Conservation (phyloP, 768 basidiomycete genomes). For the Mycena rosella region DNA sequence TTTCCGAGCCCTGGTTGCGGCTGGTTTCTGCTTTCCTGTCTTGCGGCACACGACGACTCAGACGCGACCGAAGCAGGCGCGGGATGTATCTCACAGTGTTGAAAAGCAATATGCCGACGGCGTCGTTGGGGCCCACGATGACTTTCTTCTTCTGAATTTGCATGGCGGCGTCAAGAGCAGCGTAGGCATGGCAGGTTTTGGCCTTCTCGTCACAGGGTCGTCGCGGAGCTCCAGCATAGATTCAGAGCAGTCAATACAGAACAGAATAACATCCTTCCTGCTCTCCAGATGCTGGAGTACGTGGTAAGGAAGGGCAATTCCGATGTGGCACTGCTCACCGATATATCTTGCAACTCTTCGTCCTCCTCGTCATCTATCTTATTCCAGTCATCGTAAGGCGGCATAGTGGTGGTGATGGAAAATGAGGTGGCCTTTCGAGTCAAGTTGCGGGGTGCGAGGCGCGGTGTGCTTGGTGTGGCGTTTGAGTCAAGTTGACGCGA, state of each 20-base stretch:
- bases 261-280: constrained; percentile 90
- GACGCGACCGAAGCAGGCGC: neutral
- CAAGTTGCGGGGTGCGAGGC: neutral
- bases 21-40: constrained; percentile 55
- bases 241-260: constrained; percentile 93
- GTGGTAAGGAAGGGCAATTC: constrained; percentile 8
- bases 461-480: too few relatives aligned
- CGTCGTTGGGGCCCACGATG: constrained; percentile 88
- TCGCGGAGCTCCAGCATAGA: constrained; percentile 87
- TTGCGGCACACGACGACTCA: constrained; percentile 49
- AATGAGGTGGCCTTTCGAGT: constrained; percentile 25
- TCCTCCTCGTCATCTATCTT: constrained; percentile 85
- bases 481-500: too few relatives aligned
- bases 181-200: constrained; percentile 81
- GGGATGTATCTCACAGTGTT: constrained; percentile 78
- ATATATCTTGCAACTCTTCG: constrained; percentile 80
- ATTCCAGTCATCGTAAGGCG: constrained; percentile 86
- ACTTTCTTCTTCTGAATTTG: constrained; percentile 93
- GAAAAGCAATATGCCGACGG: constrained; percentile 91
- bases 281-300: constrained; percentile 72
- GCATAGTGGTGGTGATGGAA: constrained; percentile 55
- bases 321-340: constrained; percentile 57
- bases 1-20: constrained; percentile 61
- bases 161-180: constrained; percentile 85
- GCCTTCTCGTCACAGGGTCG: constrained; percentile 72